Evolutionary conservation across 2,329 filamentous ascomycete species (phyloP).

Genomic region (Trichoderma sp.): DNA sequence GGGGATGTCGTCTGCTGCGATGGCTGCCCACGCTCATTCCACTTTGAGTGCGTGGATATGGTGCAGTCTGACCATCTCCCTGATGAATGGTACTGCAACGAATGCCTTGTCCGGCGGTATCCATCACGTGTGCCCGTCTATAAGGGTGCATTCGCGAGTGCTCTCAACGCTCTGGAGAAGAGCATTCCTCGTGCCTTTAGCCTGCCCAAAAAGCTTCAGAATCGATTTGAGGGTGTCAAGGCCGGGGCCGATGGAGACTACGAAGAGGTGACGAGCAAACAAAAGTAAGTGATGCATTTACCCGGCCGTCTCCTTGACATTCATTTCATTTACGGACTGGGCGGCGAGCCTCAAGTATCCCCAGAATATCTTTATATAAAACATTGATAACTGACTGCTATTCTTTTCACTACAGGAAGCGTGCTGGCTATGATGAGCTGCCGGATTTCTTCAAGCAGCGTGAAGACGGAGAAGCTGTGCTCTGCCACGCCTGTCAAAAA

Average conservation of each 20-base stretch:
- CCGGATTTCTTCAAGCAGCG: conserved; percentile 69
- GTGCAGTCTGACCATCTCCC: conserved; percentile 67
- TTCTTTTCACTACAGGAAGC: conserved; percentile 43
- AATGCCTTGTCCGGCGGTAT: conserved; percentile 58
- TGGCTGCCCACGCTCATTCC: conserved; percentile 85
- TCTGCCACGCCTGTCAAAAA: conserved; percentile 76
- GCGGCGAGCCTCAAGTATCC: background rate
- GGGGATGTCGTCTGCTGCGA: conserved; percentile 93
- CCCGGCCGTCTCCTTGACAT: background rate
- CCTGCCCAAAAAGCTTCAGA: conserved; percentile 70
- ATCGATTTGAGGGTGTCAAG: conserved; percentile 77
- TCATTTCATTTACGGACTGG: background rate
- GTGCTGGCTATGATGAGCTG: conserved; percentile 59
- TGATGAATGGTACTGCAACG: conserved; percentile 84
- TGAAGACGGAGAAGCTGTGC: conserved; percentile 74
- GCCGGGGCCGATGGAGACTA: conserved; percentile 79
- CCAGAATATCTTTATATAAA: too few relatives aligned
- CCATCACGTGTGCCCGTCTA: conserved; percentile 48
- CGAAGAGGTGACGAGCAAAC: conserved; percentile 66
- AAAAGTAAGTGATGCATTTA: conserved; percentile 56
- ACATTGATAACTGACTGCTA: background rate
- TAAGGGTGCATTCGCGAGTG: conserved; percentile 59
- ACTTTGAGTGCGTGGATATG: conserved; percentile 85
- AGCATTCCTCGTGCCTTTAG: conserved; percentile 72
- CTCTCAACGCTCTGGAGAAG: conserved; percentile 66